Evolutionary conservation across 106 monocot genomes (phyloP), one percentile per base, ranked within the genome.

Genomic region (Dendrobium catenatum): DNA sequence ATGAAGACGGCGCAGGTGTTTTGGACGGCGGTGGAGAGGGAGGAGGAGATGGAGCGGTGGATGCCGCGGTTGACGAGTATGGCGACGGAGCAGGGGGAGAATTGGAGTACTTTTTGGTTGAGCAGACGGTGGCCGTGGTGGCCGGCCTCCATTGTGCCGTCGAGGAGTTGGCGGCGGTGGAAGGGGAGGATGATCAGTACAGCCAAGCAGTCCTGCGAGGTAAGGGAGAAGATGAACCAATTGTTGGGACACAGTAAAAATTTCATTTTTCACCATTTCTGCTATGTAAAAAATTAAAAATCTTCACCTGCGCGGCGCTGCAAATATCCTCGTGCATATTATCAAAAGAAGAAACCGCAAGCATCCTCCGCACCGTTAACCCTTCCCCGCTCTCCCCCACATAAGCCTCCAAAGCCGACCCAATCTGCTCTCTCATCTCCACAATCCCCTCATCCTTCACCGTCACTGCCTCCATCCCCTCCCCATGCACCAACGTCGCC

Each of bases 301-400:
- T n/a, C 58, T n/a, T 58, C 24, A 26, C 94, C 78, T 86, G 82
- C 0, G 90, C 95, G 10, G 73, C 76, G 20, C 78, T 81, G 75
- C 95, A 95, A 15, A 95, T 80, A 40, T 92, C 90, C 18, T 82
- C 77, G 43, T 95, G 92, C 95, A 95, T 95, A 72, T 81, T 78
- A 1, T 61, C 18, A 55, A 87, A 90, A 18, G 55, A 15, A 0
- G 92, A 85, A 68, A 92, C 54, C 10, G 89, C 89, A 11, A 89
- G 75, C 42, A 87, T 68, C 4, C 90, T 51, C 24, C 76, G 77
- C 16, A 92, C 78, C 13, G 75, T 79, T 9, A 87, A 37, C 22
- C 80, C 81, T 6, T 79, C 85, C 16, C 85, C 85, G 42, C 73
- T 64, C 55, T 86, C 87, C 68, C 46, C 37, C 31, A 46, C 80